Evolutionary conservation across 805 yeast genomes (phyloP).

Genomic region (Candida patagonica): DNA sequence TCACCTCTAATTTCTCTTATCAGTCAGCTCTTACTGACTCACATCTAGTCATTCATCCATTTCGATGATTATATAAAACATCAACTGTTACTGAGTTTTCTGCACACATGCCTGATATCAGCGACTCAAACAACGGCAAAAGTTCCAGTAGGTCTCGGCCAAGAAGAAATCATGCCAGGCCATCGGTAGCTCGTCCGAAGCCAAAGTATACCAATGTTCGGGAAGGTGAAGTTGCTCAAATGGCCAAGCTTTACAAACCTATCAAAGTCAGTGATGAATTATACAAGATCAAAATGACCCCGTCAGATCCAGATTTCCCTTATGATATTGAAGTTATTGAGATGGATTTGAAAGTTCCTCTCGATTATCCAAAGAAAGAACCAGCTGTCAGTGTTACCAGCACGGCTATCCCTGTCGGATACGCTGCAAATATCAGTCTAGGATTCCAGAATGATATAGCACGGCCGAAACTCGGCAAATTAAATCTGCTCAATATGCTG

Average conservation of each 20-base stretch:
- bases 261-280: constrained; percentile 1
- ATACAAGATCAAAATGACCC: constrained; percentile 24
- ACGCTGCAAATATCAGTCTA: constrained; percentile 52
- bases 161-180: constrained; percentile 6
- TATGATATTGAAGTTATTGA: constrained; percentile 48
- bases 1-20: no score
- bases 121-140: background rate
- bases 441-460: constrained; percentile 44
- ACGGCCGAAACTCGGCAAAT: constrained; percentile 22
- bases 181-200: constrained; percentile 11
- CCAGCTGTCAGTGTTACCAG: constrained; percentile 53
- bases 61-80: no score
- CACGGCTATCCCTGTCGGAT: constrained; percentile 62
- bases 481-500: constrained; percentile 45
- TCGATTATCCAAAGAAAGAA: constrained; percentile 39
- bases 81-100: no score
- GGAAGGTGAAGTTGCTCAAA: constrained; percentile 6
- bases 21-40: no score
- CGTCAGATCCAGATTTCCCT: constrained; percentile 69
- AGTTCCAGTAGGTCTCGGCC: background rate
- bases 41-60: no score
- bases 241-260: constrained; percentile 4
- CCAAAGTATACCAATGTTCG: constrained; percentile 5
- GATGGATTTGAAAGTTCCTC: constrained; percentile 46
- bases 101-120: background rate